These are phyloP conservation scores for Hysterium pulicare DNA, from an alignment of 2,329 filamentous ascomycete species.

Conservation along the genomic window DNA sequence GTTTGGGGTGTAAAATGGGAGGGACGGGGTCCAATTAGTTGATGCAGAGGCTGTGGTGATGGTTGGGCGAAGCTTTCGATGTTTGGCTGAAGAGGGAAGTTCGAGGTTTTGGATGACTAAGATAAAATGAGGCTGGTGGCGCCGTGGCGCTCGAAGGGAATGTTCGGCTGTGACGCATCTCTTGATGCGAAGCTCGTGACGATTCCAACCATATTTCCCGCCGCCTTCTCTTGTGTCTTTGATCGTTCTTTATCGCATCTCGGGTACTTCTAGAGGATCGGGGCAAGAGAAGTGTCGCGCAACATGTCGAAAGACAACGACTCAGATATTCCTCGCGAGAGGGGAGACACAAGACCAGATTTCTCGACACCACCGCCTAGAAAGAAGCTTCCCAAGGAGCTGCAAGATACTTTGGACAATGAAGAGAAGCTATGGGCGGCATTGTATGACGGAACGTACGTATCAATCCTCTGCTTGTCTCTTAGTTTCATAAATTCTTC, in stretches of 20 bases:
- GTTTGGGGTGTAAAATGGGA: slow-evolving; percentile 10
- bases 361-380: slow-evolving; percentile 48
- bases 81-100: slow-evolving; percentile 9
- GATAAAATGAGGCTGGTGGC: slow-evolving; percentile 10
- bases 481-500: not conserved
- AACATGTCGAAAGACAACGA: slow-evolving; percentile 11
- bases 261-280: not conserved
- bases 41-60: slow-evolving; percentile 5
- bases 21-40: slow-evolving; percentile 26
- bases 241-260: not conserved
- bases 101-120: slow-evolving; percentile 13
- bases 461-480: slow-evolving; percentile 16
- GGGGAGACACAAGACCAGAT: slow-evolving; percentile 45
- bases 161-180: too few species aligned
- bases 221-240: not conserved
- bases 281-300: not conserved
- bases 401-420: slow-evolving; percentile 56
- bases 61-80: slow-evolving; percentile 10
- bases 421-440: slow-evolving; percentile 76
- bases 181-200: too few species aligned
- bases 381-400: slow-evolving; percentile 51
- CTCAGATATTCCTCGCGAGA: slow-evolving; percentile 39
- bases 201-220: too few species aligned
- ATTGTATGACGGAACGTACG: slow-evolving; percentile 75
- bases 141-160: not conserved